phyloP scores from a whole-genome alignment of 305 asterid genomes.

The Fraxinus baroniana region DNA sequence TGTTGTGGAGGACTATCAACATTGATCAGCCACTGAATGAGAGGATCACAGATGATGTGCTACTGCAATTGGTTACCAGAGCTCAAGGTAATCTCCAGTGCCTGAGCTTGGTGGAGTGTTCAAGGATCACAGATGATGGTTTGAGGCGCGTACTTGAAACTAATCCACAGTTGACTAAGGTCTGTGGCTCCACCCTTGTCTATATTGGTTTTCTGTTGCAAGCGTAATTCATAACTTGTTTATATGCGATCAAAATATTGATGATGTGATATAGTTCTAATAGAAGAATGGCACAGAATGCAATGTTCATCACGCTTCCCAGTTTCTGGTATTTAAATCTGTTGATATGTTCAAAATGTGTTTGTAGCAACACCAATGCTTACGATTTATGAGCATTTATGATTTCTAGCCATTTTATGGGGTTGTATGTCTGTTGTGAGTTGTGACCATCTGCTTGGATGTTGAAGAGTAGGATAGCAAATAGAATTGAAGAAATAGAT shows the following conservation, averaged over 20 bases:
- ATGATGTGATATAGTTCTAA: background rate
- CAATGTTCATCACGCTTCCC: background rate
- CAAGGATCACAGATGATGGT: constrained; percentile 64
- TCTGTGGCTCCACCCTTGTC: constrained; percentile 24
- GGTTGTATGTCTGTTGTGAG: background rate
- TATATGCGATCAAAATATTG: background rate
- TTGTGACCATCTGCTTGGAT: background rate
- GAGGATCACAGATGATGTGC: constrained; percentile 66
- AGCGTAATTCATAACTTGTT: background rate
- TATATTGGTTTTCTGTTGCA: background rate
- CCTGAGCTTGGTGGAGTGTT: constrained; percentile 66
- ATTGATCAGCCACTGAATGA: constrained; percentile 66
- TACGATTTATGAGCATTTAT: background rate
- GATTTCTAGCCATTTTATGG: background rate
- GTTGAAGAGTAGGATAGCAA: background rate
- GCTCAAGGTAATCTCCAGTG: constrained; percentile 65
- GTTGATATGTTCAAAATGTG: background rate
- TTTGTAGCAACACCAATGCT: background rate
- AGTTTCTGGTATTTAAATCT: background rate
- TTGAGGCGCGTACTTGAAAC: constrained; percentile 65
- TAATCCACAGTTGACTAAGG: constrained; percentile 74
- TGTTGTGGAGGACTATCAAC: constrained; percentile 66
- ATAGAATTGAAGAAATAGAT: background rate
- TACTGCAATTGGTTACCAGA: constrained; percentile 48
- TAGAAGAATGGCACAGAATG: background rate